A percentile compares a stretch with the other conserved stretches of the same genome.
phyloP scores from a whole-genome alignment of 768 basidiomycete species.

The Amanita rimosa region DNA sequence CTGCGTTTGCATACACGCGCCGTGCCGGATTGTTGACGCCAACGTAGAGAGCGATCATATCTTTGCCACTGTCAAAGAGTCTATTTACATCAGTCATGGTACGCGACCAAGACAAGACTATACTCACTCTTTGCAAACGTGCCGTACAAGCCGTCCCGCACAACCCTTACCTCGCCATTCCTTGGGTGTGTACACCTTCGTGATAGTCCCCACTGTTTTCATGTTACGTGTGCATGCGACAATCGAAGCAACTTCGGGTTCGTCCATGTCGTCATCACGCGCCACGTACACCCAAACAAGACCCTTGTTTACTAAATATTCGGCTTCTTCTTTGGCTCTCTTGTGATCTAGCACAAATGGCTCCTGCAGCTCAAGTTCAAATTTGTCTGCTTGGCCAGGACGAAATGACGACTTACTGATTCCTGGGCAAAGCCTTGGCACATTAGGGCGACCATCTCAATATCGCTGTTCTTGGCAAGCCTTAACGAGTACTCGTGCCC shows the following conservation, averaged over 20 bases:
- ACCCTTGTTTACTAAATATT: constrained; percentile 28
- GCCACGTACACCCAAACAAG: constrained; percentile 55
- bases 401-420: constrained; percentile 32
- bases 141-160: constrained; percentile 50
- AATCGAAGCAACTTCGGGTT: constrained; percentile 44
- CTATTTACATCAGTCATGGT: constrained; percentile 10
- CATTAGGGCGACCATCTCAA: constrained; percentile 28
- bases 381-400: not conserved
- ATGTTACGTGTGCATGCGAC: constrained; percentile 59
- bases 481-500: constrained; percentile 22
- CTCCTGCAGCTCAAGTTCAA: constrained; percentile 22
- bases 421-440: constrained; percentile 46
- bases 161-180: constrained; percentile 40
- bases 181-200: constrained; percentile 59
- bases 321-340: constrained; percentile 40
- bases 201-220: constrained; percentile 45
- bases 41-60: constrained; percentile 54
- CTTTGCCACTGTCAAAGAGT: constrained; percentile 20
- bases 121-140: constrained; percentile 44
- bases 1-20: constrained; percentile 51
- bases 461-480: constrained; percentile 27
- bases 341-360: constrained; percentile 40
- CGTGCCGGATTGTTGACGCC: constrained; percentile 43
- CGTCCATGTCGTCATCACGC: constrained; percentile 10
- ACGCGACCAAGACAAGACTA: not conserved